phyloP scores from a whole-genome alignment of 331 rosid genomes.

The Rhamnella rubrinervis region DNA sequence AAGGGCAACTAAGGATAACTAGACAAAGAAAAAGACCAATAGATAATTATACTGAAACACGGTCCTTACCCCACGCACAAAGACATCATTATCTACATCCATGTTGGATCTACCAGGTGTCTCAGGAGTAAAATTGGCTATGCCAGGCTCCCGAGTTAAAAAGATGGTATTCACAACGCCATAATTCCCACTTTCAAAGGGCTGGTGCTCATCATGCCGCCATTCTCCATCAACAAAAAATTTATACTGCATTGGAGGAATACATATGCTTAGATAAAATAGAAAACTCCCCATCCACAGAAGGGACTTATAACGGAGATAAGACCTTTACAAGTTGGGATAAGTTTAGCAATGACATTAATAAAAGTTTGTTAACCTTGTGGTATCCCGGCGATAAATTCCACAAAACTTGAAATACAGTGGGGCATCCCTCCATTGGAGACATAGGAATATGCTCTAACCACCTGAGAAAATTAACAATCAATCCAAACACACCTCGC shows the following conservation, averaged over 20 bases:
- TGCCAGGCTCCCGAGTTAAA: constrained; percentile 52
- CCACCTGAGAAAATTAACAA: constrained; percentile 56
- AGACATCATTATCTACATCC: constrained; percentile 85
- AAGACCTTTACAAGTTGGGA: background rate
- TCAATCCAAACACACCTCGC: constrained; percentile 20
- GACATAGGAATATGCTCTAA: constrained; percentile 61
- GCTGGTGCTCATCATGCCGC: constrained; percentile 85
- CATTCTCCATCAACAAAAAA: constrained; percentile 95
- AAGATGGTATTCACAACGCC: constrained; percentile 75
- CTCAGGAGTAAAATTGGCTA: constrained; percentile 45
- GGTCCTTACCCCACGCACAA: constrained; percentile 53
- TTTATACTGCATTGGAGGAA: constrained; percentile 70
- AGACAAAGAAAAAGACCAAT: background rate
- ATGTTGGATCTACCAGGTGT: constrained; percentile 64
- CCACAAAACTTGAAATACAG: constrained; percentile 80
- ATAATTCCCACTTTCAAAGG: constrained; percentile 49
- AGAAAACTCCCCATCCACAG: too few relatives aligned
- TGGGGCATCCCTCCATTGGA: constrained; percentile 72
- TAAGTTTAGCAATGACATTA: constrained; percentile 7
- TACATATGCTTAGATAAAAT: constrained; percentile 14
- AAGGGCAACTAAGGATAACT: background rate
- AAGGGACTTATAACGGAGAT: background rate
- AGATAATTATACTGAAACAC: background rate
- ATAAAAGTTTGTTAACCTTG: constrained; percentile 52
- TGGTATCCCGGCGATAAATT: constrained; percentile 74